These are phyloP conservation scores for Ammopiptanthus mongolicus DNA, from an alignment of 306 rosid genomes.

Conservation along the genomic window DNA sequence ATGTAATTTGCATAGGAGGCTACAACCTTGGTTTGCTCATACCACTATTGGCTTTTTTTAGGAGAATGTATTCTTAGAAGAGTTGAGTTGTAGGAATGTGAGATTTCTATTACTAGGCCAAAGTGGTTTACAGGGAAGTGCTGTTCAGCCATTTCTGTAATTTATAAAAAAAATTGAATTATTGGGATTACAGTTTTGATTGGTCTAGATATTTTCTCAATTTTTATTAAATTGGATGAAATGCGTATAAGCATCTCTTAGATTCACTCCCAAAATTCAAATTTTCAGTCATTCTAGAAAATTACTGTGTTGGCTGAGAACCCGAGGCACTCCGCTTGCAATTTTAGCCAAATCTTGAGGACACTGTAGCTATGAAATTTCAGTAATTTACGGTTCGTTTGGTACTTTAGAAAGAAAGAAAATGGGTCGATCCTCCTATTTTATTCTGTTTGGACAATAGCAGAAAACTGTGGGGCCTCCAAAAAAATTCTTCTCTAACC, in stretches of 20 bases:
- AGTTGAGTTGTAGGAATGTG: not conserved
- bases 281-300: not conserved
- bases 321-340: too few species aligned
- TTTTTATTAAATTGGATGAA: not conserved
- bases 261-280: not conserved
- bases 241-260: not conserved
- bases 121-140: not conserved
- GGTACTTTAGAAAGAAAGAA: too few species aligned
- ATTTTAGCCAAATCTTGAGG: too few species aligned
- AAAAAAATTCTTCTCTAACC: too few species aligned
- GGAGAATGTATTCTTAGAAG: not conserved
- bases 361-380: too few species aligned
- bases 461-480: too few species aligned
- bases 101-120: not conserved
- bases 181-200: not conserved
- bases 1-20: not conserved
- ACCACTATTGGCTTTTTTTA: not conserved
- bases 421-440: too few species aligned
- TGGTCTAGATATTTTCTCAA: not conserved
- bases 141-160: slow-evolving; percentile 7
- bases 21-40: not conserved
- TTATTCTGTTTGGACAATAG: too few species aligned
- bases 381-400: too few species aligned
- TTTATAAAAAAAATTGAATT: not conserved
- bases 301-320: not conserved